Evolutionary conservation across 2,329 filamentous ascomycete species (phyloP), one percentile per base, ranked within the genome.

Genomic region (Nannizziopsis barbatae): DNA sequence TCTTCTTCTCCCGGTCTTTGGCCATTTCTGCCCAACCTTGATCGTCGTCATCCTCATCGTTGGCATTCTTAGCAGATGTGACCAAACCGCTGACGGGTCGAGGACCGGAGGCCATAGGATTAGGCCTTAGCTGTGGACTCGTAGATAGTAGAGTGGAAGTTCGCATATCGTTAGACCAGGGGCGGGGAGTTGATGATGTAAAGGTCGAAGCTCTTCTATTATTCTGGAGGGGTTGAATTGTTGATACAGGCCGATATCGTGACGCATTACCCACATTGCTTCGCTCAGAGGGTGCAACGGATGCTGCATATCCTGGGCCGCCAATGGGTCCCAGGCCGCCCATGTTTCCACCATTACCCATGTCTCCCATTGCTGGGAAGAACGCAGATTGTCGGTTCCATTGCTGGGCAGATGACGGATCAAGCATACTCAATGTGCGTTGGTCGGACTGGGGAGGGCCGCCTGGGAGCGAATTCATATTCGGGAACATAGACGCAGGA

Each of bases 271-370:
- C 92, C 52, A 95, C 73, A 63, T 93, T 96, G 73, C 89, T 96
- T 52, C 92, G 83, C 69, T 96, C 92, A 4, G 87, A 95, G 1
- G 92, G 92, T 2, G 92, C 90, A 56, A 98, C 94, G 0, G 90
- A 96, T 1, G 88, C 81, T 1, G 88, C 77, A 66, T 96, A 96
- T 7, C 76, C 65, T 50, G 40, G 53, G 18, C 33, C 30, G 3
- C 30, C 47, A 39, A 37, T 44, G 22, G 42, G 6, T 27, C 27
- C 42, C 17, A 39, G 12, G 22, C 39, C 39, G 11, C 30, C 57
- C 59, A 47, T 50, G 53, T 47, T 54, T 51, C 45, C 56, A 58
- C 45, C 56, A 58, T 27, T 27, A 4, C 38, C 31, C 45, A 37
- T 42, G 60, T 49, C 53, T 56, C 49, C 48, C 52, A 49, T 57